These are phyloP conservation scores for Pyrenula aspistea DNA, from an alignment of 495 filamentous ascomycete genomes.

Conservation along the genomic window DNA sequence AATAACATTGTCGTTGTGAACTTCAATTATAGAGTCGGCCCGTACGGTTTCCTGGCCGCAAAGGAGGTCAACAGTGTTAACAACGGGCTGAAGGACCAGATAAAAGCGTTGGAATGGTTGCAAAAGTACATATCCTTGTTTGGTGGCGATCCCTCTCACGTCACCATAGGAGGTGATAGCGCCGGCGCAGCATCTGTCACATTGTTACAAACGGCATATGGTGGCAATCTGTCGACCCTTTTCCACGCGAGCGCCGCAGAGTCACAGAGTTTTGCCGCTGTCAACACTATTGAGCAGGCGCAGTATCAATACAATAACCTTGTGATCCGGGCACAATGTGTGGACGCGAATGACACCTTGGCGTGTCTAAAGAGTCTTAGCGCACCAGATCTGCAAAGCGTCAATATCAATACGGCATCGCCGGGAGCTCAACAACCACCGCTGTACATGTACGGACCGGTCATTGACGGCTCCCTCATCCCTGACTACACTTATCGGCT, in stretches of 20 bases:
- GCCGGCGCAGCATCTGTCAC: slow-evolving; percentile 58
- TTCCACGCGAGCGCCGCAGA: slow-evolving; percentile 55
- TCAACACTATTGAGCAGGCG: slow-evolving; percentile 44
- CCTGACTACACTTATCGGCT: slow-evolving; percentile 45
- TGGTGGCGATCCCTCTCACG: slow-evolving; percentile 59
- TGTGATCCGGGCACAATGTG: slow-evolving; percentile 42
- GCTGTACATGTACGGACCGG: slow-evolving; percentile 47
- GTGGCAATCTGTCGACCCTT: slow-evolving; percentile 32
- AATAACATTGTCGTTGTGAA: slow-evolving; percentile 56
- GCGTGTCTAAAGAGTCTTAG: slow-evolving; percentile 44
- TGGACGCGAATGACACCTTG: slow-evolving; percentile 30
- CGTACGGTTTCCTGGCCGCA: slow-evolving; percentile 62
- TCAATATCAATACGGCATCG: slow-evolving; percentile 41
- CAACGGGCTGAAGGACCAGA: slow-evolving; percentile 22
- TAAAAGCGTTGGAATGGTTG: slow-evolving; percentile 19
- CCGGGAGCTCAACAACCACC: slow-evolving; percentile 35
- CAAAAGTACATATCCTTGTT: slow-evolving; percentile 47
- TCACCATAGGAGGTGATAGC: slow-evolving; percentile 61
- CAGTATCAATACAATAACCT: slow-evolving; percentile 58
- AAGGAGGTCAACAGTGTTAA: slow-evolving; percentile 38
- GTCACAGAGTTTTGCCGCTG: slow-evolving; percentile 50
- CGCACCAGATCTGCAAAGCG: slow-evolving; percentile 32
- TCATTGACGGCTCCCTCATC: slow-evolving; percentile 47
- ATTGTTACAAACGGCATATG: slow-evolving; percentile 54
- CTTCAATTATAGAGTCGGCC: slow-evolving; percentile 70